Evolutionary conservation across 164 flowering plant species (phyloP).

Genomic region (Aristolochia fimbriata): DNA sequence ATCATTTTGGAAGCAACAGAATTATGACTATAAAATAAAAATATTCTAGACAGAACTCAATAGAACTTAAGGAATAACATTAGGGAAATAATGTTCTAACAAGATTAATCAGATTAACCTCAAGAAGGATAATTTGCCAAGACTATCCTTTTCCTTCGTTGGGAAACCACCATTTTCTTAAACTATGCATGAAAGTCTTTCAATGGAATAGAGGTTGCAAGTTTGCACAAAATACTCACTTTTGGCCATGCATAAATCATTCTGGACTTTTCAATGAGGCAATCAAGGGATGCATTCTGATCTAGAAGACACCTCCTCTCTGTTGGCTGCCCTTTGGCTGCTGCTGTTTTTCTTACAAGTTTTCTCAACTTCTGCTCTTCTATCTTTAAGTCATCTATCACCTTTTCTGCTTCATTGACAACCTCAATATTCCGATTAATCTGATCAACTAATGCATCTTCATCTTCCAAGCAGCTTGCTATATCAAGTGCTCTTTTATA

Average conservation of each 20-base stretch:
- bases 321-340: slow-evolving; percentile 43
- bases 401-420: slow-evolving; percentile 49
- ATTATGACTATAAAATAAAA: background rate
- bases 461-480: slow-evolving; percentile 86
- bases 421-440: slow-evolving; percentile 51
- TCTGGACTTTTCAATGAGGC: slow-evolving; percentile 71
- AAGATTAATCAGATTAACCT: no score
- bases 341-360: slow-evolving; percentile 34
- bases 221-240: slow-evolving; percentile 26
- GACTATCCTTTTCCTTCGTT: no score
- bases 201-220: background rate
- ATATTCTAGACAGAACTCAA: background rate
- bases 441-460: slow-evolving; percentile 58
- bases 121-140: no score
- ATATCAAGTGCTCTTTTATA: slow-evolving; percentile 70
- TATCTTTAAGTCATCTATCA: slow-evolving; percentile 52
- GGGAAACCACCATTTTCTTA: background rate
- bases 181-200: background rate
- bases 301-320: slow-evolving; percentile 61
- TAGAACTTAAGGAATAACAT: background rate
- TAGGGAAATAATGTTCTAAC: no score
- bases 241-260: slow-evolving; percentile 58
- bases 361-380: slow-evolving; percentile 86
- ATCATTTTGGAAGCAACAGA: background rate
- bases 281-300: slow-evolving; percentile 57